phyloP scores from a whole-genome alignment of 2,329 filamentous ascomycete genomes.

The Pseudogymnoascus sp. region DNA sequence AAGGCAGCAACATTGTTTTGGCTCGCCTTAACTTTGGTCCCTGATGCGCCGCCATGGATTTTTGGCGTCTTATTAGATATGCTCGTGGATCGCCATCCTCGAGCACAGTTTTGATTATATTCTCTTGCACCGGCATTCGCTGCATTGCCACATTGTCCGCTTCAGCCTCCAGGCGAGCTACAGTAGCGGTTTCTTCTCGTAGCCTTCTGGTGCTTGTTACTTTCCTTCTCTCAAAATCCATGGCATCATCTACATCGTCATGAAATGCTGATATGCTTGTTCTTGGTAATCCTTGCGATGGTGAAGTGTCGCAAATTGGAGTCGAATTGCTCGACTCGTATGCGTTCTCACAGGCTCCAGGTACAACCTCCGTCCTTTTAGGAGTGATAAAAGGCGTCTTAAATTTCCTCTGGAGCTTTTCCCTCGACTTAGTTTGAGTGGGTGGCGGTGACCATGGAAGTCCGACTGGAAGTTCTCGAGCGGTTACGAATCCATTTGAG shows the following conservation, averaged over 20 bases:
- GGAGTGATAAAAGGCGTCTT: slow-evolving; percentile 26
- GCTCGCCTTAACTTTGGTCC: slow-evolving; percentile 21
- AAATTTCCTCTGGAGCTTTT: slow-evolving; percentile 11
- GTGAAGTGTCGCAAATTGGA: not conserved
- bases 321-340: not conserved
- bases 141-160: not conserved
- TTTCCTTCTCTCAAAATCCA: slow-evolving; percentile 31
- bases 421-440: slow-evolving; percentile 2
- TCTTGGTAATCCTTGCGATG: not conserved
- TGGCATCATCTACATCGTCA: slow-evolving; percentile 27
- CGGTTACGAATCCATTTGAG: slow-evolving; percentile 9
- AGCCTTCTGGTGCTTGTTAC: slow-evolving; percentile 25
- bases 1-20: slow-evolving; percentile 26
- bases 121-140: not conserved
- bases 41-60: slow-evolving; percentile 19
- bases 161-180: not conserved
- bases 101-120: slow-evolving; percentile 15
- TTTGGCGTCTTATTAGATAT: slow-evolving; percentile 29
- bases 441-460: slow-evolving; percentile 16
- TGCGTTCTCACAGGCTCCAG: not conserved
- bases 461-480: not conserved
- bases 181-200: slow-evolving; percentile 21
- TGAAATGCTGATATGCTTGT: not conserved
- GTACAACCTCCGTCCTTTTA: not conserved
- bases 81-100: slow-evolving; percentile 28